Evolutionary conservation across 208 protist genomes (phyloP).

Genomic region (Leishmania guyanensis): DNA sequence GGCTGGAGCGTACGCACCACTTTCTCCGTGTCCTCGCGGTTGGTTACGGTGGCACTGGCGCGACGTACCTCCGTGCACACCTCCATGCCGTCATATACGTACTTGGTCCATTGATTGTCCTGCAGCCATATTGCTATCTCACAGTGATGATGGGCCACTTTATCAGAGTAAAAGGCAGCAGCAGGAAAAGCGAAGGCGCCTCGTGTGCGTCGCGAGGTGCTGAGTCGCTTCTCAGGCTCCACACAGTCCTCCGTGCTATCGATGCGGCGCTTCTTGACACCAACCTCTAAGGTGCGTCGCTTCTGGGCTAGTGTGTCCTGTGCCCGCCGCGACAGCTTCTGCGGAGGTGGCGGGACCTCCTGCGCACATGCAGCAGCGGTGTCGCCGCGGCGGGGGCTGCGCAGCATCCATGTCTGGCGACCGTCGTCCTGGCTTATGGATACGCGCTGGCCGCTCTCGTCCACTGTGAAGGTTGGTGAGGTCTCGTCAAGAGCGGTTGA

Average conservation of each 20-base stretch:
- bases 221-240: constrained; percentile 12
- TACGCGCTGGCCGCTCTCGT: constrained; percentile 41
- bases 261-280: constrained; percentile 38
- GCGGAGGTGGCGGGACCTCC: constrained; percentile 58
- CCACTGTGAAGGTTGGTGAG: constrained; percentile 40
- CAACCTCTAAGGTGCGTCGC: constrained; percentile 41
- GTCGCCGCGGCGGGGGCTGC: constrained; percentile 37
- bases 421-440: constrained; percentile 51
- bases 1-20: constrained; percentile 52
- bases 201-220: constrained; percentile 22
- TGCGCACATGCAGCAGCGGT: constrained; percentile 17
- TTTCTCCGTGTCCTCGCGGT: constrained; percentile 32
- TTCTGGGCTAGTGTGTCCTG: constrained; percentile 59
- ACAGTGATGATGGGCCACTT: constrained; percentile 19
- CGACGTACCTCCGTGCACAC: constrained; percentile 19
- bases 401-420: constrained; percentile 58
- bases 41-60: constrained; percentile 14
- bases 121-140: constrained; percentile 9
- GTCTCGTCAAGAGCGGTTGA: constrained; percentile 42
- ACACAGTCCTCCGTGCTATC: constrained; percentile 6
- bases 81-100: constrained; percentile 38
- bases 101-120: constrained; percentile 31
- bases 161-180: constrained; percentile 32
- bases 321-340: constrained; percentile 61
- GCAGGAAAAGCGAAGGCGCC: constrained; percentile 30